phyloP scores from a whole-genome alignment of 2,329 filamentous ascomycete species.

The Trichoderma sp. region DNA sequence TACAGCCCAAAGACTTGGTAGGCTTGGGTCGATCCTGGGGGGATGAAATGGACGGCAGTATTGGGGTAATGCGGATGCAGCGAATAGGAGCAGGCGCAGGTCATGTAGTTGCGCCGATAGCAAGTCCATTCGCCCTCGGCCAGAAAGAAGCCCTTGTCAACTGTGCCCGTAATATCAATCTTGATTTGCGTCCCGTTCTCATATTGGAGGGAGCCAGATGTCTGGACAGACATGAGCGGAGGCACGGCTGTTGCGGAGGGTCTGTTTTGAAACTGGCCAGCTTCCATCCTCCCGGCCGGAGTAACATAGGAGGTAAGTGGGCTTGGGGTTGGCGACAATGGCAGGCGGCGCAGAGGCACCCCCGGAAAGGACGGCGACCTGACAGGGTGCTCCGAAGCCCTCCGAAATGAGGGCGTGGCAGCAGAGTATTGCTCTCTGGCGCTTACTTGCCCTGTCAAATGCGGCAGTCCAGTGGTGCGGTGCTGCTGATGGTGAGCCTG shows the following conservation, averaged over 20 bases:
- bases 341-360: slow-evolving; percentile 47
- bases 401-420: slow-evolving; percentile 50
- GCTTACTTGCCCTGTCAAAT: slow-evolving; percentile 48
- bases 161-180: slow-evolving; percentile 72
- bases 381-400: slow-evolving; percentile 47
- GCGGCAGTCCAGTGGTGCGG: slow-evolving; percentile 48
- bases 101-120: slow-evolving; percentile 89
- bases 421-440: slow-evolving; percentile 54
- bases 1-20: slow-evolving; percentile 72
- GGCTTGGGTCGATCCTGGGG: slow-evolving; percentile 50
- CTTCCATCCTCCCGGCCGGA: slow-evolving; percentile 51
- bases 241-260: slow-evolving; percentile 44
- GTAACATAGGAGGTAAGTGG: slow-evolving; percentile 46
- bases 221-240: slow-evolving; percentile 50
- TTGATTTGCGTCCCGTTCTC: slow-evolving; percentile 58
- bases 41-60: slow-evolving; percentile 51
- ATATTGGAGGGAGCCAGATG: slow-evolving; percentile 61
- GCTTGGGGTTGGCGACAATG: slow-evolving; percentile 53
- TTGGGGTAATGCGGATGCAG: slow-evolving; percentile 57
- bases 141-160: slow-evolving; percentile 87
- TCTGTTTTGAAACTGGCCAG: slow-evolving; percentile 38
- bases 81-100: slow-evolving; percentile 75
- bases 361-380: slow-evolving; percentile 53
- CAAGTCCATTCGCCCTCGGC: slow-evolving; percentile 85
- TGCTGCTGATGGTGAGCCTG: slow-evolving; percentile 48